Base-by-base conservation (phyloP, 2,329 filamentous ascomycete species). In the Simplicillium aogashimaense region DNA sequence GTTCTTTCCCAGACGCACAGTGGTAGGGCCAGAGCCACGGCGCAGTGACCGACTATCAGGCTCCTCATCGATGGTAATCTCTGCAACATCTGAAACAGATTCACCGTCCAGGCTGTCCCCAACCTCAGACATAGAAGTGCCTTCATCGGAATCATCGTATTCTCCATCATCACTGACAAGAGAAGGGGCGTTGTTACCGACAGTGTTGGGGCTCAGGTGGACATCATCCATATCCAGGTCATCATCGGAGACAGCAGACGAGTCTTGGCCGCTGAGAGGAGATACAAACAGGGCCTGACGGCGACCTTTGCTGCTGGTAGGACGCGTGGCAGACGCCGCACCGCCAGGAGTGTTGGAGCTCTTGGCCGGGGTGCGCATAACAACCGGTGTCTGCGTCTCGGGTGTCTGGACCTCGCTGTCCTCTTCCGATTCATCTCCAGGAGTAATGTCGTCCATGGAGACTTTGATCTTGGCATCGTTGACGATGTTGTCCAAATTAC, bases 81-180 rank as follows among this genome's bases (percentile, higher is more conserved):
- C 77, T 20, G 76, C 71, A 31, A 80, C 69, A 50, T 80, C 76
- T 10, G 74, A 74, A 17, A 75, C 66, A 3, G 71, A 69, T 43
- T 76, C 75, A n/a, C 75, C 67, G 18, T 78, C 78, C 30, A 74
- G 56, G 42, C 64, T 67, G 37, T 78, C 74, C 41, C 70, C 74
- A 40, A 65, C 64, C 18, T 77, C 77, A 4, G 77, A 81, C 34
- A 70, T 65, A 3, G 71, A 72, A 4, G 76, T 82, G 35, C 69
- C 72, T 43, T 78, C 76, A 42, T 83, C 78, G 2, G 81, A 85
- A 41, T 82, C 80, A 49, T 84, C 83, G 52, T 83, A 86, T 55
- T 87, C 83, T 50, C 83, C 81, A 53, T 87, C 83, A 59, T 89
- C 84, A 60, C 83, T 86, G 53, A 88, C 83, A 37, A 89, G 70